Percentiles rank a stretch among this genome's conserved stretches.
phyloP scores from a whole-genome alignment of 257 asterid genomes.

The Ilex asprella region DNA sequence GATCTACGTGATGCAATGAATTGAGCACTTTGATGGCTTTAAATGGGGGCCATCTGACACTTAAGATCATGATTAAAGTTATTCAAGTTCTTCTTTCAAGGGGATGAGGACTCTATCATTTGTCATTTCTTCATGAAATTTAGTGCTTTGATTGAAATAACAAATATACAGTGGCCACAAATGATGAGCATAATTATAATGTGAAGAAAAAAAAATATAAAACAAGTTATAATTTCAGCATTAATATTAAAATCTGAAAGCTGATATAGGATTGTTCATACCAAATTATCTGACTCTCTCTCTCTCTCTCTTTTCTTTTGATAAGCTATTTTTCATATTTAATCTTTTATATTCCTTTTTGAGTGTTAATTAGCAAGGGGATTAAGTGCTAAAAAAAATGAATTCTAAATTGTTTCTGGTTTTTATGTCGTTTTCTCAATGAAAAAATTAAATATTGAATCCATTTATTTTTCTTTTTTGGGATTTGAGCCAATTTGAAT shows the following conservation, averaged over 20 bases:
- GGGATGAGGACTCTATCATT: slow-evolving; percentile 27
- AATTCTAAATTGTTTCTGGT: too few species aligned
- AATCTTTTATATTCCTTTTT: too few species aligned
- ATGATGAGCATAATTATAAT: neutral
- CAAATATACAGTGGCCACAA: slow-evolving; percentile 11
- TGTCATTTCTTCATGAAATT: slow-evolving; percentile 25
- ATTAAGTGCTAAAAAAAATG: too few species aligned
- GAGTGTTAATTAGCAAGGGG: neutral
- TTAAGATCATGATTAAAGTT: slow-evolving; percentile 40
- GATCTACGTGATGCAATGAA: slow-evolving; percentile 13
- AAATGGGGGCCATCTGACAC: slow-evolving; percentile 29
- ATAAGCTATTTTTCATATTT: neutral
- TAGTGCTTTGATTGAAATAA: slow-evolving; percentile 29
- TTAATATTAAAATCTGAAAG: neutral
- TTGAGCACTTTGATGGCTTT: slow-evolving; percentile 20
- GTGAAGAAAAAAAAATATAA: too few species aligned
- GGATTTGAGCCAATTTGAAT: too few species aligned
- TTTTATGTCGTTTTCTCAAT: neutral
- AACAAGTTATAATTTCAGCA: too few species aligned
- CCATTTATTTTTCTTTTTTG: neutral
- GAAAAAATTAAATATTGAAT: neutral
- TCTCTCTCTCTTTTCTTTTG: neutral
- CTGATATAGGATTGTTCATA: neutral
- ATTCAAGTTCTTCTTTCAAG: slow-evolving; percentile 18
- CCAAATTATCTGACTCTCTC: neutral